Base-by-base conservation (phyloP, 2,329 filamentous ascomycete species). In the Monilinia polystroma region DNA sequence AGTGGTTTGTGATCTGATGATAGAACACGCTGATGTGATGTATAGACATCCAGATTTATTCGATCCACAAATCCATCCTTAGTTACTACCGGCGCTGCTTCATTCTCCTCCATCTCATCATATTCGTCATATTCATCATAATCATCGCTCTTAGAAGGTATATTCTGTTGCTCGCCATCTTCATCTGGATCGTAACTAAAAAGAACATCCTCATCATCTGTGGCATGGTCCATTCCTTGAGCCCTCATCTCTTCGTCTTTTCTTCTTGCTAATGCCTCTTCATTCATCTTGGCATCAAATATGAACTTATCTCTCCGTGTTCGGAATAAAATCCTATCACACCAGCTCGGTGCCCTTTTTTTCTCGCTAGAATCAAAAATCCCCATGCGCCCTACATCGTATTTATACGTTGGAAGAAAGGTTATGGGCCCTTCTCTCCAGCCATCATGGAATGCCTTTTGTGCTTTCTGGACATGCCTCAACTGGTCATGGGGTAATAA, bases 1-100 rank as follows among this genome's bases (percentile, higher is more conserved):
- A 99, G 80, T 0, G 95, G 96, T 76, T 99, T 99, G 78, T 99
- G 95, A 73, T 99, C 95, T 0, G 94, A 98, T 0, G 94, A 97
- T 20, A 91, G 85, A 32, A 99, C 89, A 23, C 90, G 85, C 77
- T 98, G 95, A 74, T 98, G 92, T 0, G 93, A 94, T 0, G 88
- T 87, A 76, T 99, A 99, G 67, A 90, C 78, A 65, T 87, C 84
- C 45, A 87, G 78, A 35, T 77, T 77, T 70, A 89, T 83, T 66
- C 79, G 79, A 70, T 88, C 85, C 3, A 78, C 72, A 65, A 82
- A 84, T 0, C 85, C 85, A 32, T 87, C 85, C 69, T 85, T 87
- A 0, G 86, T 87, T 3, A 82, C 74, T 1, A 85, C 81, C 35
- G 59, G 56, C 5, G 82, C 78, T 23, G 84, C 82, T 0, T 79